phyloP scores from a whole-genome alignment of 1,139 yeast genomes.

The Tardiomyces digboiensis region DNA sequence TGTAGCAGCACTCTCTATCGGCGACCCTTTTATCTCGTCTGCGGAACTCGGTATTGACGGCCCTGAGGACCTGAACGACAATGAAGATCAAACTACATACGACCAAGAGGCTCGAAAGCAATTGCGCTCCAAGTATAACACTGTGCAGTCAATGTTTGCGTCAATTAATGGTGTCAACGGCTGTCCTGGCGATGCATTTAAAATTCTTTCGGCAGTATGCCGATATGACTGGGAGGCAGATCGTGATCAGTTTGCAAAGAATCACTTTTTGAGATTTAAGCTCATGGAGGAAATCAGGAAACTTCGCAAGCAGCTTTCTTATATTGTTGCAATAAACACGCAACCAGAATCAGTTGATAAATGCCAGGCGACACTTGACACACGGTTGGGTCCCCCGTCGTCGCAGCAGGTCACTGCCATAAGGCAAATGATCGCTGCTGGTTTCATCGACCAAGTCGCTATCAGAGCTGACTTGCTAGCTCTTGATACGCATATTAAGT shows the following conservation, averaged over 20 bases:
- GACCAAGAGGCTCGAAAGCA: constrained; percentile 35
- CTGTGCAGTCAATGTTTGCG: constrained; percentile 51
- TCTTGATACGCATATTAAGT: constrained; percentile 33
- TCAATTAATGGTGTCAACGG: constrained; percentile 42
- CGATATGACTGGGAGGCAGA: constrained; percentile 62
- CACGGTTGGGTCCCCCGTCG: constrained; percentile 60
- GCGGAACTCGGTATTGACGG: constrained; percentile 52
- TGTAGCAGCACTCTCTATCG: constrained; percentile 89
- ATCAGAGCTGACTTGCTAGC: constrained; percentile 70
- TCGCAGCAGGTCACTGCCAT: constrained; percentile 63
- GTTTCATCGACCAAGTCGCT: constrained; percentile 87
- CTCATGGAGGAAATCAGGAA: constrained; percentile 78
- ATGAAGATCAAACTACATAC: constrained; percentile 20
- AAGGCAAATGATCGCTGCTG: constrained; percentile 89
- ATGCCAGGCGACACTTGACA: constrained; percentile 35
- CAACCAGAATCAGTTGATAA: constrained; percentile 41
- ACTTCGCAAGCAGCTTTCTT: constrained; percentile 67
- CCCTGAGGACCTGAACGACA: constrained; percentile 18
- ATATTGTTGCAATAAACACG: constrained; percentile 60
- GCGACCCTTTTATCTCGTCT: constrained; percentile 78
- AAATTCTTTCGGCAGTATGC: constrained; percentile 73
- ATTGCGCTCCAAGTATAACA: constrained; percentile 40
- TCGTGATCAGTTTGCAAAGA: constrained; percentile 36
- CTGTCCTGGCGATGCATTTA: constrained; percentile 61
- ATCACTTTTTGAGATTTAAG: constrained; percentile 49